A percentile compares a stretch with the other conserved stretches of the same genome.
Conservation (phyloP, 345 rosid species). For the Citrus australasica region DNA sequence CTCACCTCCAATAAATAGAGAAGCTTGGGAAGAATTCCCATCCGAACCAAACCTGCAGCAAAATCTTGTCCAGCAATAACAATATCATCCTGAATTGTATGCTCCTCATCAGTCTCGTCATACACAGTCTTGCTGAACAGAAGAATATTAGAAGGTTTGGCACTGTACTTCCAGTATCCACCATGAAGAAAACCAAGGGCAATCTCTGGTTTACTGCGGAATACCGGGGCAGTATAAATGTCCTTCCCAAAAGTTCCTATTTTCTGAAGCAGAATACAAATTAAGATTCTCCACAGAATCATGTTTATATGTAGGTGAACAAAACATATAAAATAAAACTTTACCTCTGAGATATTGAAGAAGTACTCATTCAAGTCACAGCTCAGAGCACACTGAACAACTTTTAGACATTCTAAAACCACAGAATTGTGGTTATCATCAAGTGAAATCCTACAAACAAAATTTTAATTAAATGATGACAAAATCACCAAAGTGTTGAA, state of each 20-base stretch:
- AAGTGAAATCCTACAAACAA: conserved; percentile 65
- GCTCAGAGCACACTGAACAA: conserved; percentile 59
- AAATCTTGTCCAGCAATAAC: conserved; percentile 87
- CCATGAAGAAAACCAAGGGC: conserved; percentile 74
- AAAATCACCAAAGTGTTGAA: not conserved
- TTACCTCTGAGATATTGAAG: conserved; percentile 75
- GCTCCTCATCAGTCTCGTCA: conserved; percentile 57
- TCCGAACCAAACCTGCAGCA: conserved; percentile 85
- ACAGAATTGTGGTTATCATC: conserved; percentile 88
- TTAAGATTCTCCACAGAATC: conserved; percentile 10
- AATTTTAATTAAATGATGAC: conserved; percentile 5
- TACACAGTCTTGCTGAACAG: conserved; percentile 37
- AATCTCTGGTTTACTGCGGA: conserved; percentile 76
- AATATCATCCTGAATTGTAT: conserved; percentile 82
- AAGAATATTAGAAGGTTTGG: conserved; percentile 77
- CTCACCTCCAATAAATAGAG: conserved; percentile 75
- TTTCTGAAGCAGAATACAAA: conserved; percentile 45
- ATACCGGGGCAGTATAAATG: conserved; percentile 70
- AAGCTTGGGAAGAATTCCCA: conserved; percentile 81
- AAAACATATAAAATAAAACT: not conserved
- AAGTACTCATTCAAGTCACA: conserved; percentile 60
- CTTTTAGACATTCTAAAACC: conserved; percentile 68
- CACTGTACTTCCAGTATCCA: conserved; percentile 91
- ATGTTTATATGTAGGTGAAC: not conserved
- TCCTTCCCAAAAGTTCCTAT: conserved; percentile 35